A percentile compares a stretch with the other conserved stretches of the same genome.
Evolutionary conservation across 139 green algal species (phyloP).

Genomic region (Axilococcus clingmanii): DNA sequence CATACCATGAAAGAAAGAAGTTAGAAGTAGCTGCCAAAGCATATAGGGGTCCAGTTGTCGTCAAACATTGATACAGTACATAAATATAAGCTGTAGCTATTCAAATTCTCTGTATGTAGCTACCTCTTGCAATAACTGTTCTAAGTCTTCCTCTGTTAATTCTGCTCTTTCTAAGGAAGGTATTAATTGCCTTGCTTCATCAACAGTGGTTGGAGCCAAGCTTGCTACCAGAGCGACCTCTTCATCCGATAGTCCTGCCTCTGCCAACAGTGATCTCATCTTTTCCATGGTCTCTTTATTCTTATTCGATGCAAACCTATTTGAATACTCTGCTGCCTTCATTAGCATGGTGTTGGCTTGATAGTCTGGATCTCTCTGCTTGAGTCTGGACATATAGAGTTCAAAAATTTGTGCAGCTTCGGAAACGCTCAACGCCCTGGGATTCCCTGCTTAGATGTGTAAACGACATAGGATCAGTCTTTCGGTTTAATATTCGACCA

Average conservation of each 20-base stretch:
- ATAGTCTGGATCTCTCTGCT: constrained; percentile 7
- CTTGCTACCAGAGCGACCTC: constrained; percentile 31
- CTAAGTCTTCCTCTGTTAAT: constrained; percentile 14
- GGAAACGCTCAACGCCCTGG: constrained; percentile 24
- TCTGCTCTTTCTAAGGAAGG: constrained; percentile 14
- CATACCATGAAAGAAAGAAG: constrained; percentile 11
- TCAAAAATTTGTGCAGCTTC: constrained; percentile 32
- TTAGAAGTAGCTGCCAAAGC: constrained; percentile 21
- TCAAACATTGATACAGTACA: constrained; percentile 27
- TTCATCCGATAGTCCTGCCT: constrained; percentile 18
- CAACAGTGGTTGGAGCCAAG: constrained; percentile 17
- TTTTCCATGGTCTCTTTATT: constrained; percentile 24
- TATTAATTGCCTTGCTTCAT: constrained; percentile 28
- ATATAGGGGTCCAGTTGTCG: constrained; percentile 7
- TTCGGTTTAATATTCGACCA: too few species aligned
- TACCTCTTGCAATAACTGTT: constrained; percentile 18
- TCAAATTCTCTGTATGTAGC: constrained; percentile 25
- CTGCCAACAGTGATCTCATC: constrained; percentile 18
- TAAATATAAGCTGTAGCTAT: constrained; percentile 7
- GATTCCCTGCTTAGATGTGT: too few species aligned
- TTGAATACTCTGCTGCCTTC: constrained; percentile 32
- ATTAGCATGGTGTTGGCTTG: constrained; percentile 13
- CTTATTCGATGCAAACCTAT: constrained; percentile 19
- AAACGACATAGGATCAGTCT: too few species aligned
- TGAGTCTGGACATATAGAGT: background rate